A percentile compares a stretch with the other conserved stretches of the same genome.
Conservation (phyloP, 805 yeast genomes). For the Candida xyloterini region DNA sequence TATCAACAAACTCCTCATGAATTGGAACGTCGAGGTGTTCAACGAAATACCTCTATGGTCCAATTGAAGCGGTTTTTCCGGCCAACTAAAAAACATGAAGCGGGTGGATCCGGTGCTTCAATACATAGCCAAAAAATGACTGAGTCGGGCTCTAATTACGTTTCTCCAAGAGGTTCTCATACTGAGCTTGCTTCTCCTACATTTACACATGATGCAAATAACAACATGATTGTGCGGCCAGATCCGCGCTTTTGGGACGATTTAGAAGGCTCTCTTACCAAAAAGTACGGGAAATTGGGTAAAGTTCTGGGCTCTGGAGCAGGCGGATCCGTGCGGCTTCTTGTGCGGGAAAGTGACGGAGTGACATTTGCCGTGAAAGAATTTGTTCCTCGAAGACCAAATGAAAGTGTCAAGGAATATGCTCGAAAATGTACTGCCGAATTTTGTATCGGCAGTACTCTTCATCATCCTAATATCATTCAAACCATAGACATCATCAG, state of each 20-base stretch:
- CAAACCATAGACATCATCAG: conserved; percentile 72
- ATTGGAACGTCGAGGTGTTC: conserved; percentile 6
- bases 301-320: conserved; percentile 82
- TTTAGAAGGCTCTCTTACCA: conserved; percentile 50
- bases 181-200: conserved; percentile 32
- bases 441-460: conserved; percentile 78
- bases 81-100: conserved; percentile 40
- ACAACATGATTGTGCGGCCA: conserved; percentile 39
- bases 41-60: conserved; percentile 49
- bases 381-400: conserved; percentile 67
- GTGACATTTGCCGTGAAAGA: conserved; percentile 81
- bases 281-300: conserved; percentile 71
- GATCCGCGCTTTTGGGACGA: conserved; percentile 42
- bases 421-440: conserved; percentile 89
- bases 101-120: conserved; percentile 21
- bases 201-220: conserved; percentile 38
- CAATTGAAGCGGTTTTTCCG: conserved; percentile 72
- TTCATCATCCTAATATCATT: conserved; percentile 78
- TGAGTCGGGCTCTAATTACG: conserved; percentile 17
- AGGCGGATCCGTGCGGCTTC: conserved; percentile 78
- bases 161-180: conserved; percentile 22
- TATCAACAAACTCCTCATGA: conserved; percentile 20
- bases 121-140: conserved; percentile 31
- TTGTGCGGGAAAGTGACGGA: conserved; percentile 65
- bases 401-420: conserved; percentile 70